Evolutionary conservation across 108 stramenopile species (phyloP), one percentile per base, ranked within the genome.

Genomic region (Discostella stelligeroides): DNA sequence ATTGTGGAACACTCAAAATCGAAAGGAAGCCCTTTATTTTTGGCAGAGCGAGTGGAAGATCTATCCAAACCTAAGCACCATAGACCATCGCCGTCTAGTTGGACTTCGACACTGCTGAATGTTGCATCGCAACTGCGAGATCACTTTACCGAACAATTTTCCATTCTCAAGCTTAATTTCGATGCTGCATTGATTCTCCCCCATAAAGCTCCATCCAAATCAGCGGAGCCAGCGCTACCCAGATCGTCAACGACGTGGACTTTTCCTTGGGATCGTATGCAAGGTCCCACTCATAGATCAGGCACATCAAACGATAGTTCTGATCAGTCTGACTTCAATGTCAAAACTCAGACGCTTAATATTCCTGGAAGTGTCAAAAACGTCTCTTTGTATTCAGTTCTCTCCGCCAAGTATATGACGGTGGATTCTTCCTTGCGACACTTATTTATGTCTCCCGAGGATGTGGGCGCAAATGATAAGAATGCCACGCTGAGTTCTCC

Each of bases 191-290:
- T 39, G 21, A 28, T 28, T 0, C 34, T 39, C 15, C 40, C 37
- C 18, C 57, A 40, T 10, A 34, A 2, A n/a, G 15, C 57, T 28
- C 34, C 30, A 1, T 58, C 57, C 0, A 37, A 11, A 40, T 17
- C 28, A 56, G 18, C 30, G 4, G 57, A 58, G 9, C 17, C 17
- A 40, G 34, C 38, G 15, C 27, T n/a, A 18, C 57, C 57, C 20
- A 41, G 3, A 3, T 41, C 34, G 34, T 40, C 38, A 20, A 37
- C 4, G 20, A 34, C 4, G n/a, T 20, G 57, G 39, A 17, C 6
- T 15, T 20, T 58, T 58, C 57, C 57, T 58, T 58, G 57, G 57
- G 57, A 58, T 7, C 20, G 57, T 34, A 40, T 58, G 8, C 38
- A 37, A 30, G 28, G 28, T 28, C 8, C 34, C n/a, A 27, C 5